phyloP scores from a whole-genome alignment of 1,284 basidiomycete species.

The Sanghuangporus weigelae region DNA sequence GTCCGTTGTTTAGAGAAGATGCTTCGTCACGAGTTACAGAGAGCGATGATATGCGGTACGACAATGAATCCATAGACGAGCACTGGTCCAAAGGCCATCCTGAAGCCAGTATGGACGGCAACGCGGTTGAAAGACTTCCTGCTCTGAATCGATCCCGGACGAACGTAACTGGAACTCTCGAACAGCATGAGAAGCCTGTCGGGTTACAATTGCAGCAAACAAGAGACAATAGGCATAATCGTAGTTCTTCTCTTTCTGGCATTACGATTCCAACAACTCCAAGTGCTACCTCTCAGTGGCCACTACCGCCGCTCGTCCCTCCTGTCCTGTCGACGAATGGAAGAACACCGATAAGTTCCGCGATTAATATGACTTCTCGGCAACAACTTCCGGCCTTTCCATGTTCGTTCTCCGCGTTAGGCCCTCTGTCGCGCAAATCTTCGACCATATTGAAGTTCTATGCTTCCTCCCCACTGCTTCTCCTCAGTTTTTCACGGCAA shows the following conservation, averaged over 20 bases:
- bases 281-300: conserved; percentile 5
- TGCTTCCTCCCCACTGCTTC: conserved; percentile 58
- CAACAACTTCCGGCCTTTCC: conserved; percentile 52
- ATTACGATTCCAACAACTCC: conserved; percentile 8
- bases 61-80: conserved; percentile 20
- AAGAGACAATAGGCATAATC: conserved; percentile 10
- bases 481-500: conserved; percentile 63
- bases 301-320: conserved; percentile 23
- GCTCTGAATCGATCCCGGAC: conserved; percentile 8
- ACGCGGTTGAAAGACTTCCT: conserved; percentile 1
- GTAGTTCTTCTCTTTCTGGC: conserved; percentile 15
- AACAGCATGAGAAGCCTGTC: neutral
- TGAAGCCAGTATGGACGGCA: conserved; percentile 13
- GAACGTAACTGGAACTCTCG: conserved; percentile 7
- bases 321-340: conserved; percentile 30
- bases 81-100: neutral
- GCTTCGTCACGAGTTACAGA: conserved; percentile 16
- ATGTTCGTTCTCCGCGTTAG: conserved; percentile 42
- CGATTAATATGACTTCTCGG: conserved; percentile 26
- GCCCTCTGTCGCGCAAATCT: conserved; percentile 44
- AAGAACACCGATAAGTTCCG: conserved; percentile 29
- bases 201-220: conserved; percentile 2
- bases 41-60: conserved; percentile 18
- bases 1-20: conserved; percentile 30
- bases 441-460: conserved; percentile 59